These are phyloP conservation scores for Aquanectria penicillioides DNA, from an alignment of 2,329 filamentous ascomycete species.

Conservation along the genomic window DNA sequence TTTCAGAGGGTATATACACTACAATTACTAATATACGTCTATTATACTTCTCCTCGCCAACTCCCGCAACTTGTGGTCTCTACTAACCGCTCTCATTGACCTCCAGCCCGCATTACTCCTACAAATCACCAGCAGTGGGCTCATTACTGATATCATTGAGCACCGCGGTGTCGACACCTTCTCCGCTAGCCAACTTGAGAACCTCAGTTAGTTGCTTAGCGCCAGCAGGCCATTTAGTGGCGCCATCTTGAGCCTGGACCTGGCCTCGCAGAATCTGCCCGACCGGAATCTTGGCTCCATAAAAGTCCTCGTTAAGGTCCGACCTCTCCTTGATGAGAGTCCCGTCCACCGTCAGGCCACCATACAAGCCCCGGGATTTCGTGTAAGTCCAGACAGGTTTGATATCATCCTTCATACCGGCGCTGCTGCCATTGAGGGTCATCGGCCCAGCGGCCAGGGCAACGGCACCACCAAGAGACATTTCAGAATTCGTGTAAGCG, in stretches of 20 bases:
- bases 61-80: too few relatives aligned
- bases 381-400: slow-evolving; percentile 64
- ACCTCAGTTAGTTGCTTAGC: slow-evolving; percentile 13
- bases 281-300: slow-evolving; percentile 52
- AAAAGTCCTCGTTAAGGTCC: slow-evolving; percentile 79
- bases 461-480: slow-evolving; percentile 74
- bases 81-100: background rate
- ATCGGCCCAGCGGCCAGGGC: slow-evolving; percentile 68
- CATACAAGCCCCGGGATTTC: slow-evolving; percentile 71
- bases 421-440: slow-evolving; percentile 61
- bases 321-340: slow-evolving; percentile 77
- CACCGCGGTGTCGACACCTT: background rate
- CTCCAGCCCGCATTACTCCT: background rate
- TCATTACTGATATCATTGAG: background rate
- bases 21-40: too few relatives aligned
- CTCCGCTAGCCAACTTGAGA: slow-evolving; percentile 10
- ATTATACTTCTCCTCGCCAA: too few relatives aligned
- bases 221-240: slow-evolving; percentile 5
- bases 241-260: slow-evolving; percentile 2
- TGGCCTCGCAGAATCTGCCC: slow-evolving; percentile 19
- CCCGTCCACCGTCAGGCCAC: slow-evolving; percentile 75
- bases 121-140: background rate
- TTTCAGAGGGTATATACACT: too few relatives aligned
- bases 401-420: slow-evolving; percentile 70
- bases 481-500: slow-evolving; percentile 72